These are phyloP conservation scores for Diospyros lotus DNA, from an alignment of 148 eudicot species.

Conservation along the genomic window DNA sequence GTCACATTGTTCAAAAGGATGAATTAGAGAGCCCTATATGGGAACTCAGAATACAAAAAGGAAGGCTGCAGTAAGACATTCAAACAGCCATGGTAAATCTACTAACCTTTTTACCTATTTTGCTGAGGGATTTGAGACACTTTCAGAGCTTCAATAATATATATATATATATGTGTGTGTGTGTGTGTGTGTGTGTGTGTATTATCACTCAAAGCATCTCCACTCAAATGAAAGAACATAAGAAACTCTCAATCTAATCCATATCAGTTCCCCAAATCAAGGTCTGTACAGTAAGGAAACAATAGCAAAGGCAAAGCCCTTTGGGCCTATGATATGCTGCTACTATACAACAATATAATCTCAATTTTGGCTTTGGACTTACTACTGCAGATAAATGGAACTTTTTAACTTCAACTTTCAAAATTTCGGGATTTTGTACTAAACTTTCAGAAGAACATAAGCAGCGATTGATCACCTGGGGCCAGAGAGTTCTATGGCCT, in stretches of 20 bases:
- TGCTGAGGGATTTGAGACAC: not conserved
- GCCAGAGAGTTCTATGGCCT: constrained; percentile 80
- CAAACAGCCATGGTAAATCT: no score
- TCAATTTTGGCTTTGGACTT: constrained; percentile 7
- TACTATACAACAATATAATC: constrained; percentile 2
- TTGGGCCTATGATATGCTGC: constrained; percentile 5
- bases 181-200: no score
- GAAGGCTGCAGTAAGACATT: not conserved
- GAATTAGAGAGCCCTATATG: no score
- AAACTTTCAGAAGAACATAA: not conserved
- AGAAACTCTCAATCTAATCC: not conserved
- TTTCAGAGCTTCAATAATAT: no score
- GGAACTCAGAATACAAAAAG: not conserved
- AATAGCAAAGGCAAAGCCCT: constrained; percentile 10
- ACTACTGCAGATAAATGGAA: not conserved
- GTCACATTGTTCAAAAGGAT: no score
- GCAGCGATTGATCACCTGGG: constrained; percentile 39
- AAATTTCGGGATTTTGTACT: constrained; percentile 4
- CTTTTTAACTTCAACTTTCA: not conserved
- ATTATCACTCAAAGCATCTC: not conserved
- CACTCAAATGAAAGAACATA: not conserved
- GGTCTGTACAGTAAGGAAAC: constrained; percentile 9
- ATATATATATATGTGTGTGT: no score
- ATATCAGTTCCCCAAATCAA: not conserved
- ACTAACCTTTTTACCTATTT: no score